phyloP scores from a whole-genome alignment of 73 alveolate species.

The Paramecium biaurelia region DNA sequence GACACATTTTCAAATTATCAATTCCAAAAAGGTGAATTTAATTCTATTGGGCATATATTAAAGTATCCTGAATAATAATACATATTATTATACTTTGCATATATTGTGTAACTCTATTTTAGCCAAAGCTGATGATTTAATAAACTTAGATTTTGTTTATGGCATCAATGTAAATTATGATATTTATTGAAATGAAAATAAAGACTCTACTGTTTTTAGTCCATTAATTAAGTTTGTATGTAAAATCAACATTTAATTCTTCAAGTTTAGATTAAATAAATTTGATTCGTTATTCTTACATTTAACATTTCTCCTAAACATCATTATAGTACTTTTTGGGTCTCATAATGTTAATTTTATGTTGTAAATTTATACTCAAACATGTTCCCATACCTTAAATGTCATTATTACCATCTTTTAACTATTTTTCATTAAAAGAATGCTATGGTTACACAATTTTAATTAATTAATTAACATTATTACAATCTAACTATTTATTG shows the following conservation, averaged over 20 bases:
- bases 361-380: not conserved
- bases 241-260: not conserved
- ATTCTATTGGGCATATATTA: not conserved
- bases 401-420: not conserved
- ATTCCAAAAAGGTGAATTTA: not conserved
- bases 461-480: not conserved
- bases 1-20: not conserved
- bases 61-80: not conserved
- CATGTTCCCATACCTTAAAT: not conserved
- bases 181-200: not conserved
- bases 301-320: not conserved
- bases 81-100: not conserved
- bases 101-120: not conserved
- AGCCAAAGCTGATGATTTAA: not conserved
- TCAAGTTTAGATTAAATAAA: not conserved
- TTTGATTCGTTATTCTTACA: not conserved
- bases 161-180: not conserved
- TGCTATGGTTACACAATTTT: not conserved
- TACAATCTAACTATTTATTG: not conserved
- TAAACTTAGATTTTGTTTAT: not conserved
- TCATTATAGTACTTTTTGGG: not conserved
- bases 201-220: not conserved
- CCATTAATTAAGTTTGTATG: not conserved
- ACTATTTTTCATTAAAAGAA: not conserved
- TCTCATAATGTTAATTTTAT: not conserved